Evolutionary conservation across 1,284 basidiomycete genomes (phyloP).

Genomic region (Puccinia hordei): DNA sequence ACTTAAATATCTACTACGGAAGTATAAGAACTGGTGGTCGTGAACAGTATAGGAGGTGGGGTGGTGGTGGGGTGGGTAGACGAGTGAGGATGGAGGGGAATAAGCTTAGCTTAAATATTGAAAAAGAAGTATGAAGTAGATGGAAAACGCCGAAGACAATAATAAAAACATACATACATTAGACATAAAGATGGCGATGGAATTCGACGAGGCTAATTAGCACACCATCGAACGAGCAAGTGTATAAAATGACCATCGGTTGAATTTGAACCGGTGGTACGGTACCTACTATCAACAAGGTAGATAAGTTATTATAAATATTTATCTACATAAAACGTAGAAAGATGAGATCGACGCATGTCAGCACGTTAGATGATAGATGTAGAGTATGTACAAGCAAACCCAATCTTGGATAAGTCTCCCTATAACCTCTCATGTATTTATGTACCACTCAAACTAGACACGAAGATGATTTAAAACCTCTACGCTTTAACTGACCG

Average conservation of each 20-base stretch:
- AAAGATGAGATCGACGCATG: constrained; percentile 20
- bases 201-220: constrained; percentile 4
- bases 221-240: constrained; percentile 23
- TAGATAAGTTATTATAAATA: too few relatives aligned
- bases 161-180: too few relatives aligned
- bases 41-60: constrained; percentile 22
- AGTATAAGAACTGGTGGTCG: neutral
- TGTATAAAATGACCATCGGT: neutral
- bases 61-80: too few relatives aligned
- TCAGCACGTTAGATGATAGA: constrained; percentile 27
- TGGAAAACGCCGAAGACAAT: constrained; percentile 21
- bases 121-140: constrained; percentile 32
- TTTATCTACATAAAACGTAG: too few relatives aligned
- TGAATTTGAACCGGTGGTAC: constrained; percentile 4
- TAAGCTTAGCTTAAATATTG: constrained; percentile 33
- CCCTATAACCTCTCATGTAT: neutral
- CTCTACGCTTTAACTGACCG: too few relatives aligned
- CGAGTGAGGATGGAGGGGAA: neutral
- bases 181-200: neutral
- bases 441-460: neutral
- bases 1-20: neutral
- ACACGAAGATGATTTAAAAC: too few relatives aligned
- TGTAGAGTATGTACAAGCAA: neutral
- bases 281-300: constrained; percentile 23
- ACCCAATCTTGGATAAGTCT: constrained; percentile 6